Evolutionary conservation across 345 rosid species (phyloP).

Genomic region (Camelina sativa): DNA sequence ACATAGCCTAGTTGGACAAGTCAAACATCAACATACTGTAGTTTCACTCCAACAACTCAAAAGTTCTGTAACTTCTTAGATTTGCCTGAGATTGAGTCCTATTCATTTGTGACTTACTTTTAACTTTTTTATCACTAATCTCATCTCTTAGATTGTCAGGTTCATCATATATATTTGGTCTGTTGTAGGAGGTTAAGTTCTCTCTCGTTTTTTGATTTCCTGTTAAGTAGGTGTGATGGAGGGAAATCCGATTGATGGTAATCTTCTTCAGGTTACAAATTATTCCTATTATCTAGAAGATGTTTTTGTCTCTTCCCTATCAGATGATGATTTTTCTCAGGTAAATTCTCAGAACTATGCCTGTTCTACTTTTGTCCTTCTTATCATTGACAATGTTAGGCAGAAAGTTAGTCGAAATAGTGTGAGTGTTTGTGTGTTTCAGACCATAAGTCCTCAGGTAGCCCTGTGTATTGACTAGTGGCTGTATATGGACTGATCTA

Average conservation of each 20-base stretch:
- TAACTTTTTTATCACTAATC: background rate
- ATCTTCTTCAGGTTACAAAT: constrained; percentile 66
- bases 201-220: constrained; percentile 13
- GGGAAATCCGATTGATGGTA: constrained; percentile 45
- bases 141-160: background rate
- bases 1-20: background rate
- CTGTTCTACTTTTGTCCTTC: constrained; percentile 3
- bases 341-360: constrained; percentile 41
- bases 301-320: constrained; percentile 54
- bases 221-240: constrained; percentile 59
- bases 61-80: background rate
- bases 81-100: background rate
- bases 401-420: constrained; percentile 44
- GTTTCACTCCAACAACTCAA: background rate
- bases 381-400: background rate
- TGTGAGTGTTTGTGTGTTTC: background rate
- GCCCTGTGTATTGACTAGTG: constrained; percentile 4
- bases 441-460: constrained; percentile 6
- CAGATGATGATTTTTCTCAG: constrained; percentile 76
- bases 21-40: background rate
- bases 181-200: background rate
- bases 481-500: background rate
- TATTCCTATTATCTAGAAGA: constrained; percentile 46
- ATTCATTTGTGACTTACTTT: constrained; percentile 7
- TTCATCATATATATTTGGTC: constrained; percentile 6